Conservation (phyloP, 352 stramenopile species). For the Globisporangium yorkense region DNA sequence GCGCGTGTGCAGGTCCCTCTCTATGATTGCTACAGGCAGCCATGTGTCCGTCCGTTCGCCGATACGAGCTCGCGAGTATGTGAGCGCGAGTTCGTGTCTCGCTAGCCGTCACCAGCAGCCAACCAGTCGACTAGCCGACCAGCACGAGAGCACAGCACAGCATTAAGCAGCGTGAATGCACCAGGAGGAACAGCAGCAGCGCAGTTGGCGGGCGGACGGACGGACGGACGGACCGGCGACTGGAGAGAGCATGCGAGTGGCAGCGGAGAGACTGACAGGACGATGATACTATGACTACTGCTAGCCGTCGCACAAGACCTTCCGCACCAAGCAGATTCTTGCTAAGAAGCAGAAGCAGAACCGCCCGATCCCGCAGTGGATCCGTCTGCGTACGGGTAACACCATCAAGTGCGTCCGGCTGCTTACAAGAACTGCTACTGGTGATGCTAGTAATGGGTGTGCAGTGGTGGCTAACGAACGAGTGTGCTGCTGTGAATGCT, state of each 20-base stretch:
- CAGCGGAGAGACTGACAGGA: background rate
- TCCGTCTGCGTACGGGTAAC: constrained; percentile 98
- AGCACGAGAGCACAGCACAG: background rate
- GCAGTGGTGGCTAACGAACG: background rate
- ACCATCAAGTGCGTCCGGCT: constrained; percentile 87
- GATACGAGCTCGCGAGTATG: too few species aligned
- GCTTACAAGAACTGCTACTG: background rate
- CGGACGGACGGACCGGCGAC: background rate
- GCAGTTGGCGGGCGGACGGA: background rate
- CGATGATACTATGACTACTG: background rate
- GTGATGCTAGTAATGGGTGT: background rate
- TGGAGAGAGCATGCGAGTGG: background rate
- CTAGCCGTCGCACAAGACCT: constrained; percentile 99
- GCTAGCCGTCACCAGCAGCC: background rate
- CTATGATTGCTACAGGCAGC: background rate
- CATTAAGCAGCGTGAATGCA: background rate
- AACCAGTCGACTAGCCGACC: background rate
- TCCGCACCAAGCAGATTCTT: constrained; percentile 99
- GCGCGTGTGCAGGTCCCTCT: background rate
- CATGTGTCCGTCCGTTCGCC: background rate
- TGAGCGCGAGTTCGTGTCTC: too few species aligned
- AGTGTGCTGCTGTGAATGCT: background rate
- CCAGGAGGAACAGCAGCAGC: background rate
- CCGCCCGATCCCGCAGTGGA: constrained; percentile 99
- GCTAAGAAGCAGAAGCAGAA: constrained; percentile 99